phyloP scores from a whole-genome alignment of 2,329 filamentous ascomycete species.

The Microdochium paspali region DNA sequence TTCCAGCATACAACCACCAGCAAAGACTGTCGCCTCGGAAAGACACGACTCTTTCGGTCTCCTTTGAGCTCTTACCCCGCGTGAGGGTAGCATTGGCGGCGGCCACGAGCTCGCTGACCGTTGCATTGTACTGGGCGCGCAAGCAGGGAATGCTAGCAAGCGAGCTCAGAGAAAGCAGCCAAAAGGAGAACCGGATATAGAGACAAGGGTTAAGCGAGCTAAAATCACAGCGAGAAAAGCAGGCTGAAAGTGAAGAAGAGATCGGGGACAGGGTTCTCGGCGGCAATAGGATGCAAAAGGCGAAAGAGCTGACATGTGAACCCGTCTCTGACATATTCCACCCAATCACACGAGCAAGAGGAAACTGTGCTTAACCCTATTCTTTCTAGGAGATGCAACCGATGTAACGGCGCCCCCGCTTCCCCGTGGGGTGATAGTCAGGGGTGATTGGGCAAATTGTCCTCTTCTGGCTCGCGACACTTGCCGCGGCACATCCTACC shows the following conservation, averaged over 20 bases:
- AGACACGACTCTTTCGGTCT: not conserved
- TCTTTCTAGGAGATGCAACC: not conserved
- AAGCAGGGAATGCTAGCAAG: not conserved
- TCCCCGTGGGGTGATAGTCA: not conserved
- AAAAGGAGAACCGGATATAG: too few species aligned
- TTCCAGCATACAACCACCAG: not conserved
- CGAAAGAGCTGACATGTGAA: too few species aligned
- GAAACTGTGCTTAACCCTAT: not conserved
- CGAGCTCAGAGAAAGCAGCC: not conserved
- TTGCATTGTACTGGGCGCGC: not conserved
- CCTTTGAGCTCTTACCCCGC: not conserved
- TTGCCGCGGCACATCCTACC: not conserved
- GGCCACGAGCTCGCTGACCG: not conserved
- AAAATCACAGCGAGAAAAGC: too few species aligned
- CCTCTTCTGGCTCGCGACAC: not conserved
- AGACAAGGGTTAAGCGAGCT: too few species aligned
- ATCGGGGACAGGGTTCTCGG: too few species aligned
- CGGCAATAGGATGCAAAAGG: too few species aligned
- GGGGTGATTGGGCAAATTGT: not conserved
- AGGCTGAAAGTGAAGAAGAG: too few species aligned
- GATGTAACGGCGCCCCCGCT: not conserved
- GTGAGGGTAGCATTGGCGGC: not conserved
- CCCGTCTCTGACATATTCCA: too few species aligned
- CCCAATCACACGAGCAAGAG: too few species aligned
- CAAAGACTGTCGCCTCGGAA: not conserved